Base-by-base conservation (phyloP, 805 yeast species). In the Wickerhamiella occidentalis region DNA sequence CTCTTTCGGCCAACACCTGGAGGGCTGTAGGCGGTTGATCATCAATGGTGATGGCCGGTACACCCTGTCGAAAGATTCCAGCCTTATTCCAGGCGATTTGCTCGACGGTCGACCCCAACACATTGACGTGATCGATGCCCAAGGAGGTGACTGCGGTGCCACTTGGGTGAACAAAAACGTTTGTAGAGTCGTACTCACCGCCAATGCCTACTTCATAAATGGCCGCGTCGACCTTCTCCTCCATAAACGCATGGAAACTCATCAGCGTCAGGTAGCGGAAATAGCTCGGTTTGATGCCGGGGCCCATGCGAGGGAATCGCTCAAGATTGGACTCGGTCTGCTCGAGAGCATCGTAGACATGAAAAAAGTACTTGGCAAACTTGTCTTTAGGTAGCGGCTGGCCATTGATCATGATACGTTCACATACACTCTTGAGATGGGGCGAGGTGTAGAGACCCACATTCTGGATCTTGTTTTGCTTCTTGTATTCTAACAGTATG, bases 121-220 rank as follows among this genome's bases (percentile, higher is more conserved):
- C 79, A 49, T 77, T 71, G 0, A 87, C 82, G 64, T 92, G 99
- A 64, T 92, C 99, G 40, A 92, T 82, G 0, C 97, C 98, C 52
- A 92, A 67, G 5, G 90, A 75, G 2, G 92, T 69, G 15, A 92
- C 81, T 35, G 94, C 98, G 43, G 95, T 80, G 1, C 79, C 88
- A 0, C 84, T 75, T 17, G 98, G 97, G 40, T 71, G 68, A 40
- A 73, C 78, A 45, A 92, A 76, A 2, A 92, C 75, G 62, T 92
- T 92, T 11, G 99, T 92, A n/a, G 96, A 85, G 64, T 92, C 99
- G 60, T 79, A 86, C 61, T 85, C 94, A 6, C 99, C 99, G 25
- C 99, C 99, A 44, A 92, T 95, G 19, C 99, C 99, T 26, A 94
- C 99, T 64, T 92, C 99, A 61, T 85, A 87, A 35, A 92, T 81